Evolutionary conservation across 2,329 filamentous ascomycete genomes (phyloP).

Genomic region (Talaromyces sp.): DNA sequence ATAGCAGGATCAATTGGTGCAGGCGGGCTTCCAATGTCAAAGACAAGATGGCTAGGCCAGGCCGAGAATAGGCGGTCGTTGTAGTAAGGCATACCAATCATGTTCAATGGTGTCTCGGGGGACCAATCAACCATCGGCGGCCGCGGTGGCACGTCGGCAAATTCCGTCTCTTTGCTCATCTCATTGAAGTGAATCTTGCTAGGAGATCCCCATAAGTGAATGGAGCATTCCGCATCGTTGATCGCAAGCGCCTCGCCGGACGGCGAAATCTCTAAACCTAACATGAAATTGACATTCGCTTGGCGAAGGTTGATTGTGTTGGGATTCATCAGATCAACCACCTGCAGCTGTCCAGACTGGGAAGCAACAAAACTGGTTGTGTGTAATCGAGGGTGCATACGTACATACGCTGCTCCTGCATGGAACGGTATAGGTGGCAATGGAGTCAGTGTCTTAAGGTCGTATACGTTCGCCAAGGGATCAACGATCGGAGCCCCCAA

Average conservation of each 20-base stretch:
- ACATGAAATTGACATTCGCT: conserved; percentile 72
- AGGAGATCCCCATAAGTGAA: conserved; percentile 86
- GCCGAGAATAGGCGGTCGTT: conserved; percentile 80
- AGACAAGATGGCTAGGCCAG: conserved; percentile 80
- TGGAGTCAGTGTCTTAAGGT: conserved; percentile 83
- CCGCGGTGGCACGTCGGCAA: conserved; percentile 65
- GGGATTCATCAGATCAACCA: conserved; percentile 92
- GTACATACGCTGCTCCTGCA: conserved; percentile 85
- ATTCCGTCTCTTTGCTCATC: conserved; percentile 71
- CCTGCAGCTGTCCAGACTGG: conserved; percentile 87
- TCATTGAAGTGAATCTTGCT: conserved; percentile 84
- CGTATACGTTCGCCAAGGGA: conserved; percentile 90
- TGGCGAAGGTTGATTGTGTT: conserved; percentile 82
- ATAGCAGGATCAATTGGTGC: conserved; percentile 68
- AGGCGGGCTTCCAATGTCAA: conserved; percentile 80
- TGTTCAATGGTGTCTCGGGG: conserved; percentile 72
- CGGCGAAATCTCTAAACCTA: conserved; percentile 78
- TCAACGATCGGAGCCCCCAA: conserved; percentile 78
- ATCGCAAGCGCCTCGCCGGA: conserved; percentile 83
- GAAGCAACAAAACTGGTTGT: conserved; percentile 94
- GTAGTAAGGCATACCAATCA: conserved; percentile 90
- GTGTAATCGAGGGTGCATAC: conserved; percentile 93
- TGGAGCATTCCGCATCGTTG: conserved; percentile 70
- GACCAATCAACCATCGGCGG: conserved; percentile 65
- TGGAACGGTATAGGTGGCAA: conserved; percentile 89